A percentile compares a stretch with the other conserved stretches of the same genome.
Conservation (phyloP, 1,284 basidiomycete genomes). For the Malassezia caprae region DNA sequence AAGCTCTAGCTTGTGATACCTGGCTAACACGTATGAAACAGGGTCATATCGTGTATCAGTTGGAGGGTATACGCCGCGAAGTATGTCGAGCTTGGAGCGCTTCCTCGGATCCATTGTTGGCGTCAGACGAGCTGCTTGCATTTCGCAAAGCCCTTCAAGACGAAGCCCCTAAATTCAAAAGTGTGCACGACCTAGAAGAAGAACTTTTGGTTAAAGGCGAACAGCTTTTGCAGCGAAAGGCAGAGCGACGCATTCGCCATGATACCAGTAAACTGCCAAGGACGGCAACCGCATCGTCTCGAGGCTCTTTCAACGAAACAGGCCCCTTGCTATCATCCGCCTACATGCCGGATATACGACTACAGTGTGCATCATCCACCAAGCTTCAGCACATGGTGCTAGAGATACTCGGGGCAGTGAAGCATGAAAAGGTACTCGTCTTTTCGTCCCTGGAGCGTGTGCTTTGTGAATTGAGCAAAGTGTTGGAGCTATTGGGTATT, state of each 20-base stretch:
- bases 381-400: slow-evolving; percentile 13
- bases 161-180: background rate
- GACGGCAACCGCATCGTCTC: too few relatives aligned
- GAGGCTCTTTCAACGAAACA: background rate
- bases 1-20: background rate
- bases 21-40: slow-evolving; percentile 11
- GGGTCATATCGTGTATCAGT: slow-evolving; percentile 14
- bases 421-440: slow-evolving; percentile 16
- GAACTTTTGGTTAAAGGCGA: slow-evolving; percentile 10
- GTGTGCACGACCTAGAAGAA: background rate
- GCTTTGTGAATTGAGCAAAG: slow-evolving; percentile 13
- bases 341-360: background rate
- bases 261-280: background rate
- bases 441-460: slow-evolving; percentile 16
- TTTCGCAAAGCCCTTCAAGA: slow-evolving; percentile 7
- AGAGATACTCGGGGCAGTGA: slow-evolving; percentile 1
- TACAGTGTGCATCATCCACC: slow-evolving; percentile 1
- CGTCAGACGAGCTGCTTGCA: slow-evolving; percentile 12
- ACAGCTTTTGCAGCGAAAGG: background rate
- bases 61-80: background rate
- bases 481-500: slow-evolving; percentile 11
- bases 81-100: slow-evolving; percentile 12
- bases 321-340: too few relatives aligned
- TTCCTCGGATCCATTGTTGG: background rate
- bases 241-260: background rate